Conservation (phyloP, 345 rosid genomes). For the Citrus medica region DNA sequence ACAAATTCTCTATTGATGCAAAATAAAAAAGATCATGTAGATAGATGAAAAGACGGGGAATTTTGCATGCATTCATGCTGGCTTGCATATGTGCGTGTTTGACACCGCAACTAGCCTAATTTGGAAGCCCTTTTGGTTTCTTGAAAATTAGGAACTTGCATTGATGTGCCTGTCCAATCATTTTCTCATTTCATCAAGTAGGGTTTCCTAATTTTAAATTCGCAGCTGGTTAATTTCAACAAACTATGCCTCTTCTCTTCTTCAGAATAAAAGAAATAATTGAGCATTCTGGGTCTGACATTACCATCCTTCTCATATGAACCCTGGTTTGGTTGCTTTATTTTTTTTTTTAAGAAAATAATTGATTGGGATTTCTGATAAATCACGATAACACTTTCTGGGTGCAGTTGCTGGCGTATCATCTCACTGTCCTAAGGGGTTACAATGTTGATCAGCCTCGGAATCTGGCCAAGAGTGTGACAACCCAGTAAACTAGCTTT, state of each 20-base stretch:
- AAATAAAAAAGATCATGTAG: neutral
- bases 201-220: neutral
- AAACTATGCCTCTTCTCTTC: neutral
- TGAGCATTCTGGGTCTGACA: neutral
- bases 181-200: neutral
- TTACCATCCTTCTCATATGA: neutral
- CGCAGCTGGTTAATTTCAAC: neutral
- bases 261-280: neutral
- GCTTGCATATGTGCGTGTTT: neutral
- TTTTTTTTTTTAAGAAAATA: neutral
- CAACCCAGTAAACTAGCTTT: conserved; percentile 48
- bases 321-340: neutral
- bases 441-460: conserved; percentile 90
- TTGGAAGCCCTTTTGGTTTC: neutral
- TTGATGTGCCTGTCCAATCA: neutral
- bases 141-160: neutral
- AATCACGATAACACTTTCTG: neutral
- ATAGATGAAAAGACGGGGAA: neutral
- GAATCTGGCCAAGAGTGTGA: conserved; percentile 90
- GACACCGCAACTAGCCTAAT: neutral
- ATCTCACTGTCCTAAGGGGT: conserved; percentile 79
- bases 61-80: neutral
- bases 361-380: neutral
- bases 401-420: conserved; percentile 78
- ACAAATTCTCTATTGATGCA: neutral